phyloP scores from a whole-genome alignment of 108 stramenopile genomes.

The Skeletonema menzelii region DNA sequence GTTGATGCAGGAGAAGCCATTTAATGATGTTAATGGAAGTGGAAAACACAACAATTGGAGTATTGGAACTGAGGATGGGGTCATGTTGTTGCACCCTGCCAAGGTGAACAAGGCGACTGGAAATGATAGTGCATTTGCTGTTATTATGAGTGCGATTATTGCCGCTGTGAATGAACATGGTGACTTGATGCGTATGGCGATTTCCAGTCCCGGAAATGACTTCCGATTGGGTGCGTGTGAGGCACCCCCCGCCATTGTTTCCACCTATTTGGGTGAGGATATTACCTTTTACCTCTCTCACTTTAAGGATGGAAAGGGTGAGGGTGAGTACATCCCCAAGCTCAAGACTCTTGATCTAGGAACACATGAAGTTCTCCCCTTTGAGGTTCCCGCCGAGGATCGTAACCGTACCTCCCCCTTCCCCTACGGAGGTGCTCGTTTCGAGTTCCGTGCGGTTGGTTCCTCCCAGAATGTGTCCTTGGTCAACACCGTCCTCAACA shows the following conservation, averaged over 20 bases:
- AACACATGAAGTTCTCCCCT: conserved; percentile 74
- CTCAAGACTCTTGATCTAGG: conserved; percentile 84
- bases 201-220: conserved; percentile 93
- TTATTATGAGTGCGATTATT: conserved; percentile 92
- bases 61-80: conserved; percentile 84
- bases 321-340: conserved; percentile 69
- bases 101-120: conserved; percentile 65
- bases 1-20: conserved; percentile 97
- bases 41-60: conserved; percentile 99
- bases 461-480: conserved; percentile 93
- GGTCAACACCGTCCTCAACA: conserved; percentile 94
- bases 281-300: conserved; percentile 85
- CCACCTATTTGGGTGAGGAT: conserved; percentile 92
- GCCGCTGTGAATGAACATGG: conserved; percentile 93
- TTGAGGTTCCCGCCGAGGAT: conserved; percentile 93
- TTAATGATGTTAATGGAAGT: conserved; percentile 93
- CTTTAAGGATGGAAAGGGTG: conserved; percentile 76
- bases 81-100: conserved; percentile 81
- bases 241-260: conserved; percentile 95
- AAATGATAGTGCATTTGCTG: conserved; percentile 80
- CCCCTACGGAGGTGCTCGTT: conserved; percentile 94
- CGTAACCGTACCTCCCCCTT: conserved; percentile 97
- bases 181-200: conserved; percentile 94
- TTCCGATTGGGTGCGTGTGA: conserved; percentile 97
- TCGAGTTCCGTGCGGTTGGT: conserved; percentile 97